phyloP scores from a whole-genome alignment of 495 filamentous ascomycete species.

The Lasiosphaeria miniovina region DNA sequence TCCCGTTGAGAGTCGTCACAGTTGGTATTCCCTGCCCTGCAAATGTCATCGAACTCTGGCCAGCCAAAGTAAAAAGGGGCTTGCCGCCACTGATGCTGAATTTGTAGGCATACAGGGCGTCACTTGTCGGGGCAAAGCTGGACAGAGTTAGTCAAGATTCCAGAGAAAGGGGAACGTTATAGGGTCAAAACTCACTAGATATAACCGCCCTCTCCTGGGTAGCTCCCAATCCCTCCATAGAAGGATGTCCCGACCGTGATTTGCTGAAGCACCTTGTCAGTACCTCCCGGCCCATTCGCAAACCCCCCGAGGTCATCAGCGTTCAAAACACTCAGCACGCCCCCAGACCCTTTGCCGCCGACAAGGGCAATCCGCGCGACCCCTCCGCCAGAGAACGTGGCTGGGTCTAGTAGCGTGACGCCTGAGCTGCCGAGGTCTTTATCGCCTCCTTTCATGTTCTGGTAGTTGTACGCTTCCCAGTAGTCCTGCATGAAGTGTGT shows the following conservation, averaged over 20 bases:
- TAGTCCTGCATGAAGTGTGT: slow-evolving; percentile 27
- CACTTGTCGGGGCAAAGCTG: slow-evolving; percentile 29
- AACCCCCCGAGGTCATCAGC: slow-evolving; percentile 48
- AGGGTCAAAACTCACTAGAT: slow-evolving; percentile 35
- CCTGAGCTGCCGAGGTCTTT: slow-evolving; percentile 40
- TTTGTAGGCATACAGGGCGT: slow-evolving; percentile 31
- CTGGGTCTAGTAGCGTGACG: slow-evolving; percentile 37
- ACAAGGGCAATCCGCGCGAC: slow-evolving; percentile 34
- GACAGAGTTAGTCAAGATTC: background rate
- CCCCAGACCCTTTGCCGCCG: slow-evolving; percentile 42
- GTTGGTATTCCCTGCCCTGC: slow-evolving; percentile 39
- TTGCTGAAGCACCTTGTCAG: slow-evolving; percentile 34
- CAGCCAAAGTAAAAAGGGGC: slow-evolving; percentile 37
- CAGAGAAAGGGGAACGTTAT: background rate
- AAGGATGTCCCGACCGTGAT: slow-evolving; percentile 36
- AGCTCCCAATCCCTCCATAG: slow-evolving; percentile 44
- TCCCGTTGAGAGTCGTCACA: slow-evolving; percentile 38
- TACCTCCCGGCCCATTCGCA: slow-evolving; percentile 35
- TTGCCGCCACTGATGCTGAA: slow-evolving; percentile 32
- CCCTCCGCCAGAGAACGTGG: slow-evolving; percentile 37
- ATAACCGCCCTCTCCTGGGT: slow-evolving; percentile 48
- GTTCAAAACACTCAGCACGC: slow-evolving; percentile 39
- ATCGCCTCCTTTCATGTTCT: slow-evolving; percentile 37
- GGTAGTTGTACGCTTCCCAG: slow-evolving; percentile 41
- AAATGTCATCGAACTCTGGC: slow-evolving; percentile 27